phyloP scores from a whole-genome alignment of 2,329 filamentous ascomycete species.

The Fonsecaea pedrosoi region DNA sequence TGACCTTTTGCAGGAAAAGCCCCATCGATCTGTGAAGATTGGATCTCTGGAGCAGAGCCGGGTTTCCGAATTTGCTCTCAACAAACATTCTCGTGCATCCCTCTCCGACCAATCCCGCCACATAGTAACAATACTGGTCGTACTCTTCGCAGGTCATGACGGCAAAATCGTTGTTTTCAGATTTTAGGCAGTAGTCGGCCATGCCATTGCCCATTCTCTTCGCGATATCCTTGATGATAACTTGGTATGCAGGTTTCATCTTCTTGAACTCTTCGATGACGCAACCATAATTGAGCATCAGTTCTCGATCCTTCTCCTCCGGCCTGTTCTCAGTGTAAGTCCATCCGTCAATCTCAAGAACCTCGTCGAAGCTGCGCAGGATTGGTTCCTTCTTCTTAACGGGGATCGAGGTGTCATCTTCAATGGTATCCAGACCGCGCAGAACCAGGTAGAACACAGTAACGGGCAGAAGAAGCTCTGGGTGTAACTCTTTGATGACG shows the following conservation, averaged over 20 bases:
- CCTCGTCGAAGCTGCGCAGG: constrained; percentile 79
- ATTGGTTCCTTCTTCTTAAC: constrained; percentile 83
- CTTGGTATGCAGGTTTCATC: constrained; percentile 81
- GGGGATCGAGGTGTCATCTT: constrained; percentile 95
- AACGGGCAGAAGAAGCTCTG: constrained; percentile 87
- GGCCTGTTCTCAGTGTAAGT: constrained; percentile 84
- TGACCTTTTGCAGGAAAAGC: constrained; percentile 96
- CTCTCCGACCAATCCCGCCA: constrained; percentile 97
- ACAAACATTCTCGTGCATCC: constrained; percentile 91
- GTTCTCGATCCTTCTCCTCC: constrained; percentile 90
- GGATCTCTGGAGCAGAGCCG: constrained; percentile 77
- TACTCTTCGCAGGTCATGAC: constrained; percentile 87
- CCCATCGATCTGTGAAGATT: constrained; percentile 94
- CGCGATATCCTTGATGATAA: constrained; percentile 91
- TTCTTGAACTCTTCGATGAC: constrained; percentile 86
- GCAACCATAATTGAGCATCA: constrained; percentile 89
- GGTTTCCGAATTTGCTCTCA: constrained; percentile 83
- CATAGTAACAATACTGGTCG: constrained; percentile 96
- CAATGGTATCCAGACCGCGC: constrained; percentile 94
- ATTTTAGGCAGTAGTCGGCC: constrained; percentile 91
- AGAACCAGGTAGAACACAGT: constrained; percentile 92
- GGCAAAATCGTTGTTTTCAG: constrained; percentile 78
- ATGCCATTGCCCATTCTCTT: constrained; percentile 97
- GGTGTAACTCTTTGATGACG: constrained; percentile 95
- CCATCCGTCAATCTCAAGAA: constrained; percentile 86